Percentiles rank a stretch among this genome's conserved stretches.
Conservation (phyloP, 2,329 filamentous ascomycete species). For the Drechslerella dactyloides region DNA sequence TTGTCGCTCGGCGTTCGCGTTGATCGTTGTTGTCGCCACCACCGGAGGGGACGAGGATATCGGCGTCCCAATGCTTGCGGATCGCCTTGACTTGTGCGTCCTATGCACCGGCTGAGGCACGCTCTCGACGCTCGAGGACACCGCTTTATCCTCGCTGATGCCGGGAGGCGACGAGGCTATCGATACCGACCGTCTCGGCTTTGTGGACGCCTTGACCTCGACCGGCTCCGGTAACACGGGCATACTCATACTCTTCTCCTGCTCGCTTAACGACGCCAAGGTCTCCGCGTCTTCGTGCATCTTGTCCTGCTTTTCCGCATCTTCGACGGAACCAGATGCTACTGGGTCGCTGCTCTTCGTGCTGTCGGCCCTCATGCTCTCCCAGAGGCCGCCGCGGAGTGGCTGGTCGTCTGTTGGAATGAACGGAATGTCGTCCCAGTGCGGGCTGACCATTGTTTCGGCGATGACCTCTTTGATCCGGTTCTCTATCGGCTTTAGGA, state of each 20-base stretch:
- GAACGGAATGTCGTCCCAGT: slow-evolving; percentile 96
- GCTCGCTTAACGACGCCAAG: slow-evolving; percentile 24
- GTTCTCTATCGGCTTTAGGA: slow-evolving; percentile 91
- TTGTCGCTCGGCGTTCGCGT: slow-evolving; percentile 41
- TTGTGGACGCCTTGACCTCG: slow-evolving; percentile 51
- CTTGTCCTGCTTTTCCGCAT: slow-evolving; percentile 56
- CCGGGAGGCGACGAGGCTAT: slow-evolving; percentile 17
- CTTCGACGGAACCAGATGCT: slow-evolving; percentile 55
- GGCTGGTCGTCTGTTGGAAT: slow-evolving; percentile 77
- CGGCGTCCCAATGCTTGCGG: slow-evolving; percentile 30
- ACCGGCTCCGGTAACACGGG: slow-evolving; percentile 56
- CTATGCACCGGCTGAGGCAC: slow-evolving; percentile 47
- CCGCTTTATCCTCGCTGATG: slow-evolving; percentile 43
- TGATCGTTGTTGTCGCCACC: slow-evolving; percentile 37
- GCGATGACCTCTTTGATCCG: slow-evolving; percentile 91
- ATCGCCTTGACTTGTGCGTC: slow-evolving; percentile 21
- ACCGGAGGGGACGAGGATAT: slow-evolving; percentile 23
- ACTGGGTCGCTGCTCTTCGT: slow-evolving; percentile 51
- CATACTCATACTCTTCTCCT: slow-evolving; percentile 57
- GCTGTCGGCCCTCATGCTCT: slow-evolving; percentile 56
- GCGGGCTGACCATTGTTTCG: slow-evolving; percentile 87
- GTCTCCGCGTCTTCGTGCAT: slow-evolving; percentile 50
- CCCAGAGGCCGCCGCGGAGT: slow-evolving; percentile 86
- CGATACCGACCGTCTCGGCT: slow-evolving; percentile 25
- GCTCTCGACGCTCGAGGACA: slow-evolving; percentile 33